phyloP scores from a whole-genome alignment of 2,329 filamentous ascomycete species.

The Rutstroemia sydowiana region DNA sequence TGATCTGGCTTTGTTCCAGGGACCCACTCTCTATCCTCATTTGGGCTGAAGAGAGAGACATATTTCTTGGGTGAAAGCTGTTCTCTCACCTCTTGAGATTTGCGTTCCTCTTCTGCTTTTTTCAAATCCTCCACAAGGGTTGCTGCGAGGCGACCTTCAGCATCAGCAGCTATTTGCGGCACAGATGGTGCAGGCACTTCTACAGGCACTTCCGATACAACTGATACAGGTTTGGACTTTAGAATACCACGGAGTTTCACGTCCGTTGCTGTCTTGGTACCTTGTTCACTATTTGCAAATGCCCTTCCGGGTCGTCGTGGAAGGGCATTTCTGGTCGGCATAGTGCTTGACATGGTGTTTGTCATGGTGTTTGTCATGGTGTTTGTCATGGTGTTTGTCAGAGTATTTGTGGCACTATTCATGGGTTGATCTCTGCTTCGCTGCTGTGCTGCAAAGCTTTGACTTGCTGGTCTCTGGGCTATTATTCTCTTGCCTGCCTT shows the following conservation, averaged over 20 bases:
- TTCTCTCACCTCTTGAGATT: conserved; percentile 23
- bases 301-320: conserved; percentile 17
- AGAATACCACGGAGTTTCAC: conserved; percentile 15
- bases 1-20: conserved; percentile 49
- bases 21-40: conserved; percentile 44
- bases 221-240: conserved; percentile 11
- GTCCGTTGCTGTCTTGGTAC: conserved; percentile 1
- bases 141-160: conserved; percentile 27
- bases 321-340: conserved; percentile 12
- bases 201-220: conserved; percentile 7
- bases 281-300: neutral
- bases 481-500: conserved; percentile 3
- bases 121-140: conserved; percentile 26
- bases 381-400: conserved; percentile 5
- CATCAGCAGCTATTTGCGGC: conserved; percentile 19
- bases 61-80: conserved; percentile 33
- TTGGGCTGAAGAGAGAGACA: conserved; percentile 44
- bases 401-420: too few species aligned
- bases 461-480: conserved; percentile 38
- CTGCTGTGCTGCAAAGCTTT: conserved; percentile 62
- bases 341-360: neutral
- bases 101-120: conserved; percentile 17
- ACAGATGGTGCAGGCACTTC: conserved; percentile 5
- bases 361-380: conserved; percentile 5
- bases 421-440: conserved; percentile 49